Conservation (phyloP, 2,329 filamentous ascomycete genomes). For the Camillea tinctor region DNA sequence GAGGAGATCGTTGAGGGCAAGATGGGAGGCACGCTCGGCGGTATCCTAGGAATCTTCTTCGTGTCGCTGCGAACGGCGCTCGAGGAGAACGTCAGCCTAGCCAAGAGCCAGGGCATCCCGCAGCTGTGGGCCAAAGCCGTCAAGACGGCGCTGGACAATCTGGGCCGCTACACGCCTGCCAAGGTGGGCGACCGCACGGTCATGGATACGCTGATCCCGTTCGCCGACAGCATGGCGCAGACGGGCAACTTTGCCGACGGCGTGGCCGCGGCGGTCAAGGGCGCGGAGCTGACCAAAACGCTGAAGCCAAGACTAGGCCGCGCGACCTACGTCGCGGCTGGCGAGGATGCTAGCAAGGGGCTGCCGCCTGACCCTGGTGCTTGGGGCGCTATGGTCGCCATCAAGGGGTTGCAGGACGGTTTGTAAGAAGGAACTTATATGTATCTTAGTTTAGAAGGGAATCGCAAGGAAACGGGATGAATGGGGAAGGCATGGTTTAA, state of each 20-base stretch:
- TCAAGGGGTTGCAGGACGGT: constrained; percentile 39
- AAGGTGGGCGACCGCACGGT: constrained; percentile 56
- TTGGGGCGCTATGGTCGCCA: constrained; percentile 63
- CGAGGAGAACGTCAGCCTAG: constrained; percentile 35
- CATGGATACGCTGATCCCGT: constrained; percentile 57
- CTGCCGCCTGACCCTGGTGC: constrained; percentile 68
- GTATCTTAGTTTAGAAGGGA: background rate
- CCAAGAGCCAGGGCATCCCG: constrained; percentile 31
- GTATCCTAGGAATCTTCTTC: constrained; percentile 43
- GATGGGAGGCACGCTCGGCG: constrained; percentile 45
- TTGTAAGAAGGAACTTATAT: constrained; percentile 14
- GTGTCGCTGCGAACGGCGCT: constrained; percentile 40
- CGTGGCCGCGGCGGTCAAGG: constrained; percentile 57
- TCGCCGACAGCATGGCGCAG: constrained; percentile 44
- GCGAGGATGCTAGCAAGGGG: constrained; percentile 47
- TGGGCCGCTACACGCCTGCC: constrained; percentile 54
- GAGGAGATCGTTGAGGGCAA: constrained; percentile 56
- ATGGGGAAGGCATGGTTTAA: background rate
- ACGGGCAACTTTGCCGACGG: constrained; percentile 53
- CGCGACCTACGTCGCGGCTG: constrained; percentile 65
- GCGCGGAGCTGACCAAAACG: constrained; percentile 61
- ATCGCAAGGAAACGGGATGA: background rate
- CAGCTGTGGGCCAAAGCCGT: constrained; percentile 46
- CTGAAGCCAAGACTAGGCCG: constrained; percentile 65
- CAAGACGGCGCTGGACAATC: constrained; percentile 42